These are phyloP conservation scores for Artomyces pyxidatus DNA, from an alignment of 768 basidiomycete species.

Conservation along the genomic window DNA sequence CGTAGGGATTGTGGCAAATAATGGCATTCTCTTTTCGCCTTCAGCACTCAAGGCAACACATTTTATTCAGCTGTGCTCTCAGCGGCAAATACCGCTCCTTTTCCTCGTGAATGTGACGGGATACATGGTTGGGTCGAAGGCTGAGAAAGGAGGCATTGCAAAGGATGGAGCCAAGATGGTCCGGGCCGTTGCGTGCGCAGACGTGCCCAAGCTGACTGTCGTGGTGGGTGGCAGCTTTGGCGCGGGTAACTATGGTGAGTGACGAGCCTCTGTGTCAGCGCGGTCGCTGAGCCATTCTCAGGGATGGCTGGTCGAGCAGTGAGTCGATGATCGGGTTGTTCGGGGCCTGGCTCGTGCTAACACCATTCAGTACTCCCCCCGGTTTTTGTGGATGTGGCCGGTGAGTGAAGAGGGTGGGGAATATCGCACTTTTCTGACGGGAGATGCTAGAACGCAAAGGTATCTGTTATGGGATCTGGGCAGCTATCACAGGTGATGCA, in stretches of 20 bases:
- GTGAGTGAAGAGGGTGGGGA: too few species aligned
- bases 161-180: constrained; percentile 98
- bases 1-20: constrained; percentile 91
- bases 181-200: constrained; percentile 86
- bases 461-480: constrained; percentile 92
- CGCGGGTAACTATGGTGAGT: constrained; percentile 87
- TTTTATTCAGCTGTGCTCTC: constrained; percentile 91
- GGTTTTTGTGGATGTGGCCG: constrained; percentile 99
- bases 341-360: too few species aligned
- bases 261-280: background rate
- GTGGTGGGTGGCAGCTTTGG: constrained; percentile 92
- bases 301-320: constrained; percentile 93
- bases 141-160: constrained; percentile 89
- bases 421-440: constrained; percentile 9
- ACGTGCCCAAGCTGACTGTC: constrained; percentile 91
- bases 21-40: constrained; percentile 90
- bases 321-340: too few species aligned
- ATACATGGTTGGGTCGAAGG: constrained; percentile 97
- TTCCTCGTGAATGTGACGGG: constrained; percentile 97
- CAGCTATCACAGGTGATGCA: constrained; percentile 93
- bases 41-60: constrained; percentile 92
- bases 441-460: constrained; percentile 69
- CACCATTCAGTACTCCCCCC: constrained; percentile 70
- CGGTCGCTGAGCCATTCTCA: constrained; percentile 24
- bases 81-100: constrained; percentile 79